Base-by-base conservation (phyloP, 805 yeast genomes). In the Ogataea pignaliae region DNA sequence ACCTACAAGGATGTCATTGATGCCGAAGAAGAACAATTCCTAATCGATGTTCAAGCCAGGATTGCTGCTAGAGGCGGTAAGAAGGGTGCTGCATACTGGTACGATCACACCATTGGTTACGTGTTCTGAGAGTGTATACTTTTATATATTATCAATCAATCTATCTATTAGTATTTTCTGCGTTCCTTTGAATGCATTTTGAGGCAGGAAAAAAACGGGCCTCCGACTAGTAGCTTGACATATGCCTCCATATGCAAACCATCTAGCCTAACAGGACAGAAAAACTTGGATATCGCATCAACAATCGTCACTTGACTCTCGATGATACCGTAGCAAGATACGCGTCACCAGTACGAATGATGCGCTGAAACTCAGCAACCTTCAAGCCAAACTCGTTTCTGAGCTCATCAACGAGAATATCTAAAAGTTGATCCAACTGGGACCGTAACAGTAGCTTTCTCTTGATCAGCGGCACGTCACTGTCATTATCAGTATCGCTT, bases 1-100 rank as follows among this genome's bases (percentile, higher is more conserved):
- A 78, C 85, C 9, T 76, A 68, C 60, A 78, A 73, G 57, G 81
- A 74, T 49, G 75, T 73, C 37, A 66, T 75, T 50, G 83, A 78
- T 50, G 75, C 75, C 33, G 80, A 76, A 57, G 78, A 73, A 52
- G 71, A 65, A 48, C 65, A 59, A 44, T 74, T 44, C 46, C 59
- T 62, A 29, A 44, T 40, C 13, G 42, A 41, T 30, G 42, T 45
- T 40, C 45, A 46, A 39, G 50, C 40, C 16, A 48, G 46, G 48
- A 41, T 42, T 29, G 52, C 47, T 4, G 46, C 44, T 8, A 41
- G 56, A 13, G 49, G 48, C 10, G 53, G 47, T 12, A 50, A 43
- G 41, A 53, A 48, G 43, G 54, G 43, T 17, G 35, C 39, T 14
- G 44, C 49, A 16, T 60, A 62, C 62, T 57, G 57, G 56, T 63